Evolutionary conservation across 2,329 filamentous ascomycete genomes (phyloP), one percentile per base, ranked within the genome.

Genomic region (Penicillium sp.): DNA sequence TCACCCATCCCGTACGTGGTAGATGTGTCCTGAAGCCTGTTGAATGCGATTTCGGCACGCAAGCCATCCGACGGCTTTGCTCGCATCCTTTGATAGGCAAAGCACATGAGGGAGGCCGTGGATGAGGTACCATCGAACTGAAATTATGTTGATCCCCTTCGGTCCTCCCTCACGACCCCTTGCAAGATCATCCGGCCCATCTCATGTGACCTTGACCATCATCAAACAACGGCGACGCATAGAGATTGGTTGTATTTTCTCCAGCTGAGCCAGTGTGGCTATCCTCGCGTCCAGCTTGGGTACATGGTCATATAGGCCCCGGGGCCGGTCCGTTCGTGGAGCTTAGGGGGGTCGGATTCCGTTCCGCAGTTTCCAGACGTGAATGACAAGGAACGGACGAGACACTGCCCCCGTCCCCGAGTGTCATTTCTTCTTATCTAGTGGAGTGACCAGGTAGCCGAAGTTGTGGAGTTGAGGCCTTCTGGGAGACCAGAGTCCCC

Each of bases 91-190:
- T 56, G 54, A 31, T 28, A 56, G 45, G 54, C 45, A 34, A 56
- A 50, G 12, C 54, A 43, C 54, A 56, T 56, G 35, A 56, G 45
- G 2, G 54, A 56, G 14, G 54, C 54, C 12, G 45, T 56, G 45
- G 54, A 56, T 49, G 54, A 50, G 31, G n/a, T 50, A 50, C 54
- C 54, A 49, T 56, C 50, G 20, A 56, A 50, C n/a, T 56, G 54
- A 39, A 50, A 56, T 56, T 34, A 45, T 22, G 54, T 39, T 8
- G 45, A 50, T 50, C 45, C 10, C 5, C 45, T 22, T 50, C 34
- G 54, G 28, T 38, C 35, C 51, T 56, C 54, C 17, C 43, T 37
- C 45, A 28, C 54, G 22, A 43, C 47, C 12, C 17, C 42, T 25
- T n/a, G 20, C 42, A 45, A 20, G 42, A 45, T 45, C n/a, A 56